phyloP scores from a whole-genome alignment of 176 grass and related monocot genomes.

The Phoenix roebelenii region DNA sequence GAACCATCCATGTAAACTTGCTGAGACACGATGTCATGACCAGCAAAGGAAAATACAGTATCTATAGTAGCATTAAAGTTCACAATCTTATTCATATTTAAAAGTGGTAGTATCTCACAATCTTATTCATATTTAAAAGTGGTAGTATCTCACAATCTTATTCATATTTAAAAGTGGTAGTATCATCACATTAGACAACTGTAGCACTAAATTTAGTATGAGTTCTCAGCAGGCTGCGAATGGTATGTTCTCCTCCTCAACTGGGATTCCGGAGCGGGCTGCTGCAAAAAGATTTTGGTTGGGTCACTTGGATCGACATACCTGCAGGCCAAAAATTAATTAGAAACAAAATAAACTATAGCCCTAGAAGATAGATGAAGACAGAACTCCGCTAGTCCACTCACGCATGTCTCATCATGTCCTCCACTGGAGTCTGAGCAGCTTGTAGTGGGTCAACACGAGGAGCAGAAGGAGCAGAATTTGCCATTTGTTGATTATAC shows the following conservation, averaged over 20 bases:
- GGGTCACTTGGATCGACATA: slow-evolving; percentile 95
- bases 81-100: too few species aligned
- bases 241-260: slow-evolving; percentile 93
- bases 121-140: too few species aligned
- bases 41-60: too few species aligned
- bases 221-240: slow-evolving; percentile 33
- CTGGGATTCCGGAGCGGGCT: slow-evolving; percentile 78
- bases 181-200: too few species aligned
- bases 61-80: too few species aligned
- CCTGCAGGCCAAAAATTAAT: slow-evolving; percentile 17
- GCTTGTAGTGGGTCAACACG: slow-evolving; percentile 77
- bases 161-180: too few species aligned
- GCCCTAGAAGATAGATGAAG: neutral
- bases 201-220: slow-evolving; percentile 3
- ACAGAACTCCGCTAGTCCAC: slow-evolving; percentile 6
- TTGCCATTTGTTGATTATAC: slow-evolving; percentile 58
- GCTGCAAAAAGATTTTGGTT: slow-evolving; percentile 95
- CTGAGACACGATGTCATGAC: too few species aligned
- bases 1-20: too few species aligned
- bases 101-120: too few species aligned
- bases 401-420: slow-evolving; percentile 91
- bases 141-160: too few species aligned
- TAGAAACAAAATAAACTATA: neutral
- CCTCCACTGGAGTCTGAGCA: slow-evolving; percentile 80
- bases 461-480: slow-evolving; percentile 28